These are phyloP conservation scores for Globisporangium lucens DNA, from an alignment of 352 stramenopile genomes.

Conservation along the genomic window DNA sequence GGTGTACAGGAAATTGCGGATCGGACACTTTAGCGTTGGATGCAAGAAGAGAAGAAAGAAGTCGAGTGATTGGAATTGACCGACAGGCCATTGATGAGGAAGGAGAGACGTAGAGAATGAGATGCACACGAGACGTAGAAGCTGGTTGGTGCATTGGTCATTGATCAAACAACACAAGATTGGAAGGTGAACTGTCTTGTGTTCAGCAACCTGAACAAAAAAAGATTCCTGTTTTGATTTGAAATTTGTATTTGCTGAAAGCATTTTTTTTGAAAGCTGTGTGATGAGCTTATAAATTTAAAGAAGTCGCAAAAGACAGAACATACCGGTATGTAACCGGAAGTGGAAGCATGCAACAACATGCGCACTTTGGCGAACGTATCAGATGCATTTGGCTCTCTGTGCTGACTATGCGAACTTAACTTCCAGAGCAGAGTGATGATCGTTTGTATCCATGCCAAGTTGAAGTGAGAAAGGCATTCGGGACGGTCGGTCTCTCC, in stretches of 20 bases:
- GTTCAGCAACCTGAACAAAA: background rate
- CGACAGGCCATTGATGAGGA: too few relatives aligned
- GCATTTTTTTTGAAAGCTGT: background rate
- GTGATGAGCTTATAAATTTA: too few relatives aligned
- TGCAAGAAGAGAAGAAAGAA: background rate
- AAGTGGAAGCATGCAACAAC: too few relatives aligned
- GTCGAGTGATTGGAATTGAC: too few relatives aligned
- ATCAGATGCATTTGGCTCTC: background rate
- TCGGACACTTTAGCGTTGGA: background rate
- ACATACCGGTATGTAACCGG: too few relatives aligned
- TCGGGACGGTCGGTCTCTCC: constrained; percentile 1
- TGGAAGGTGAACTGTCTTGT: background rate
- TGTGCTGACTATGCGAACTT: background rate
- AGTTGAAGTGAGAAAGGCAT: constrained; percentile 12
- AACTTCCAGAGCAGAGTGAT: background rate
- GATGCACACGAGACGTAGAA: too few relatives aligned
- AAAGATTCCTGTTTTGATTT: background rate
- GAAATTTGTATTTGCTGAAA: background rate
- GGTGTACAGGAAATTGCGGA: constrained; percentile 31
- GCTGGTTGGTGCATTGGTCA: too few relatives aligned
- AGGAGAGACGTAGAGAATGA: too few relatives aligned
- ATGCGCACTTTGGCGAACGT: background rate
- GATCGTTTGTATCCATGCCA: constrained; percentile 4
- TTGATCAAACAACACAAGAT: too few relatives aligned
- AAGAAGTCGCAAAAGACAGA: too few relatives aligned